Percentiles rank a stretch among this genome's conserved stretches.
Evolutionary conservation across 176 grass and related monocot genomes (phyloP).

Genomic region (Triticum turgidum): DNA sequence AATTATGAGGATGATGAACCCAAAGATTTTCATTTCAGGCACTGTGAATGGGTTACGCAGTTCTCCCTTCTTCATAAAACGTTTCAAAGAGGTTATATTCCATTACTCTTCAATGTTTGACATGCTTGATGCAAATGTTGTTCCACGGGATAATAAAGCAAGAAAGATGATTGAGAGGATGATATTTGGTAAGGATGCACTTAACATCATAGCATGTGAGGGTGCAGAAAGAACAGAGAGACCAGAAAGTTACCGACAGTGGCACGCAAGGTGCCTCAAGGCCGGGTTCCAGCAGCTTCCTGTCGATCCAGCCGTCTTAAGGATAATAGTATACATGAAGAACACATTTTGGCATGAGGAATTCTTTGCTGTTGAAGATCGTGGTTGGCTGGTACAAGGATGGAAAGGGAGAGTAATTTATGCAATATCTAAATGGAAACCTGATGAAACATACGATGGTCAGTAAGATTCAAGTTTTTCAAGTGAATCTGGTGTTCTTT

Average conservation of each 20-base stretch:
- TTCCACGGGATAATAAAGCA: slow-evolving; percentile 38
- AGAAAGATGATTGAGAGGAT: slow-evolving; percentile 31
- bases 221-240: slow-evolving; percentile 40
- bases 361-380: slow-evolving; percentile 36
- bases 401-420: slow-evolving; percentile 43
- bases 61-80: slow-evolving; percentile 43
- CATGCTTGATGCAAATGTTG: slow-evolving; percentile 22
- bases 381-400: slow-evolving; percentile 42
- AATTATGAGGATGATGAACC: slow-evolving; percentile 44
- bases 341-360: slow-evolving; percentile 30
- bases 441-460: background rate
- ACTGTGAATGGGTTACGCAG: slow-evolving; percentile 37
- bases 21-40: slow-evolving; percentile 37
- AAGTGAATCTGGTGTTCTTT: no score
- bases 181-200: background rate
- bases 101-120: slow-evolving; percentile 56
- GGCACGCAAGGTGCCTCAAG: slow-evolving; percentile 38
- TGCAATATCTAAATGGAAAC: slow-evolving; percentile 41
- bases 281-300: slow-evolving; percentile 41
- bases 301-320: slow-evolving; percentile 17
- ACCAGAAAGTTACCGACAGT: slow-evolving; percentile 34
- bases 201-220: slow-evolving; percentile 40
- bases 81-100: slow-evolving; percentile 49
- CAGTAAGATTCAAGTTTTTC: no score
- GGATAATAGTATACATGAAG: background rate